Percentiles rank a stretch among this genome's conserved stretches.
Conservation (phyloP, 306 rosid species). For the Cercis canadensis region DNA sequence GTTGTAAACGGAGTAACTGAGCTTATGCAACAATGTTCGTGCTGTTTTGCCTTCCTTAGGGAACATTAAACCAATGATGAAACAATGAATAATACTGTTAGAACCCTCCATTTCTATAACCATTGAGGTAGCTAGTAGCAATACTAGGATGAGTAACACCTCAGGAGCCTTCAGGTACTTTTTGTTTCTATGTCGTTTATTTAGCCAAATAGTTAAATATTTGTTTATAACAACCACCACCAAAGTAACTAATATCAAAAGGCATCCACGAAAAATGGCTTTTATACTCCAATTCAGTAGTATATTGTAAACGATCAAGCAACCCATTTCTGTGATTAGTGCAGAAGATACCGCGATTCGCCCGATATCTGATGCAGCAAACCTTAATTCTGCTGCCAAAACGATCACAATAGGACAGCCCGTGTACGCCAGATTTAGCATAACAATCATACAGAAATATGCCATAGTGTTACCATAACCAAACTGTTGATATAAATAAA, state of each 20-base stretch:
- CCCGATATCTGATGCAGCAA: conserved; percentile 67
- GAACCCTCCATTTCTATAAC: conserved; percentile 58
- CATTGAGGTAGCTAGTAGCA: conserved; percentile 64
- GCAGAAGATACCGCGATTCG: conserved; percentile 65
- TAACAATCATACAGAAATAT: conserved; percentile 44
- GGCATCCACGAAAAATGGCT: conserved; percentile 10
- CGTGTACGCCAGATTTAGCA: conserved; percentile 68
- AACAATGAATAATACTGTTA: conserved; percentile 71
- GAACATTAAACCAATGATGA: conserved; percentile 60
- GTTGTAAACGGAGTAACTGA: conserved; percentile 78
- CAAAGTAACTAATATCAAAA: conserved; percentile 4
- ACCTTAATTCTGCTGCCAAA: conserved; percentile 66
- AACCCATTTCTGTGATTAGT: conserved; percentile 64
- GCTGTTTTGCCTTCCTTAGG: conserved; percentile 92
- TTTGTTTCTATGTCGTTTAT: conserved; percentile 55
- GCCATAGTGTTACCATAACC: not conserved
- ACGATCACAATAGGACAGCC: conserved; percentile 88
- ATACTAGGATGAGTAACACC: conserved; percentile 56
- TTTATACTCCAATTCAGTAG: conserved; percentile 35
- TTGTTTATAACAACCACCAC: conserved; percentile 40
- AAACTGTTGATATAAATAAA: conserved; percentile 52
- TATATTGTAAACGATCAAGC: conserved; percentile 59
- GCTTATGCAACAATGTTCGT: conserved; percentile 73
- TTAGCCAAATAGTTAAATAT: conserved; percentile 69
- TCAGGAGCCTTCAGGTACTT: conserved; percentile 80